A percentile compares a stretch with the other conserved stretches of the same genome.
phyloP scores from a whole-genome alignment of 805 yeast species.

The Hanseniaspora hatyaiensis region DNA sequence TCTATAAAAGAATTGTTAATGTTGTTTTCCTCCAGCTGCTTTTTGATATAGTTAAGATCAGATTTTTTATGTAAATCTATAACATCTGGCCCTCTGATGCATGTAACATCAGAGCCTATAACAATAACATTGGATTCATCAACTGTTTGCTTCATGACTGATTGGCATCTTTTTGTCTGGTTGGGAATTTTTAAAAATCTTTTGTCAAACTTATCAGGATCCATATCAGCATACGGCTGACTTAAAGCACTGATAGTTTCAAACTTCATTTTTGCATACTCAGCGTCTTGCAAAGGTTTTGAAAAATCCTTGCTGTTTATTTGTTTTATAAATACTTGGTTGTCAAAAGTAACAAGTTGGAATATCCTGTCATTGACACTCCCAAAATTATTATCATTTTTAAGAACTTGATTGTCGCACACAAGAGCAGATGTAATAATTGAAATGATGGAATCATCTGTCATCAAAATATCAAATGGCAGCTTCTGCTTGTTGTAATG shows the following conservation, averaged over 20 bases:
- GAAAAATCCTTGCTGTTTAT: too few relatives aligned
- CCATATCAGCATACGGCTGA: conserved; percentile 59
- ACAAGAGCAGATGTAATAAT: conserved; percentile 24
- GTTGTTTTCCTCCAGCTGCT: background rate
- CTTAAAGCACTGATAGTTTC: conserved; percentile 66
- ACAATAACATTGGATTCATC: conserved; percentile 3
- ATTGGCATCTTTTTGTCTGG: conserved; percentile 3
- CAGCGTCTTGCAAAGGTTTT: conserved; percentile 26
- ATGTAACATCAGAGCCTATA: background rate
- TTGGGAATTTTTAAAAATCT: conserved; percentile 52
- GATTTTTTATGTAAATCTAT: conserved; percentile 1
- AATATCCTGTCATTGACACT: conserved; percentile 42
- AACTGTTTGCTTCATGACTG: background rate
- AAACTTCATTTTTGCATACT: conserved; percentile 45
- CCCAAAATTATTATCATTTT: conserved; percentile 40
- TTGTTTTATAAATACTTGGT: conserved; percentile 53
- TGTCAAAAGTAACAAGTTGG: conserved; percentile 61
- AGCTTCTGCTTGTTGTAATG: conserved; percentile 34
- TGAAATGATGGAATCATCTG: conserved; percentile 40
- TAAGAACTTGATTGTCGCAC: conserved; percentile 3
- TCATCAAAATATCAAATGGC: conserved; percentile 7
- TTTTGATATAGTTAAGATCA: background rate
- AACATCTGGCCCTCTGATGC: conserved; percentile 9
- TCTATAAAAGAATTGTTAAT: background rate
- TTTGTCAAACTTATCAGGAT: conserved; percentile 56